Evolutionary conservation across 805 yeast species (phyloP), one percentile per base, ranked within the genome.

Genomic region (Saturnispora hagleri): DNA sequence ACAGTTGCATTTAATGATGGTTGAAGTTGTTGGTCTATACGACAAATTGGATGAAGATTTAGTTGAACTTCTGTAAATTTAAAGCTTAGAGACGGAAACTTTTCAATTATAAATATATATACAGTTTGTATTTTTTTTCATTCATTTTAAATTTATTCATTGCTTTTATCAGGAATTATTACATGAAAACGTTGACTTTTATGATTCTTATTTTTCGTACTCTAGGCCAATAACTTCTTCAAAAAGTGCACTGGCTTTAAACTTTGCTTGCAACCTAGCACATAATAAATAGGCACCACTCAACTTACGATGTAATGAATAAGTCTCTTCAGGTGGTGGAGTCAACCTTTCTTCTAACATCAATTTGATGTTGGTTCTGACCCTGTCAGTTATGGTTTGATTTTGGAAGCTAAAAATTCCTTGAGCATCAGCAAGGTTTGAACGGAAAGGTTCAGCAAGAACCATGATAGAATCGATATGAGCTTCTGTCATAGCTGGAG

Each of bases 241-340:
- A 63, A 93, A 91, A 46, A 91, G 68, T 58, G 82, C 73, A 49
- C 82, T 81, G 63, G 96, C 84, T 15, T 90, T 95, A 35, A 93
- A 91, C 12, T 75, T 72, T 2, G 98, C 97, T 41, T 79, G 73
- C 68, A 93, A 74, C 59, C 87, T 78, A 3, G 98, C 86, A 70
- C 98, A 91, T 51, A 93, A 73, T 55, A 93, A 73, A 63, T 86
- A 93, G 1, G 93, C 95, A 10, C 99, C 99, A 63, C 96, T 86
- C 62, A 93, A 81, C 64, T 93, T 93, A 61, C 99, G 76, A 69
- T 93, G 99, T 60, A 93, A 73, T n/a, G 96, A 86, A 66, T 93
- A 93, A 0, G 99, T 93, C 68, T 93, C 99, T 62, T 93, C 98
- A 2, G 99, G 99, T 13, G 99, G 99, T 3, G 99, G 97, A 3